phyloP scores from a whole-genome alignment of 2,329 filamentous ascomycete genomes.

The Verticillium zaregamsianum region DNA sequence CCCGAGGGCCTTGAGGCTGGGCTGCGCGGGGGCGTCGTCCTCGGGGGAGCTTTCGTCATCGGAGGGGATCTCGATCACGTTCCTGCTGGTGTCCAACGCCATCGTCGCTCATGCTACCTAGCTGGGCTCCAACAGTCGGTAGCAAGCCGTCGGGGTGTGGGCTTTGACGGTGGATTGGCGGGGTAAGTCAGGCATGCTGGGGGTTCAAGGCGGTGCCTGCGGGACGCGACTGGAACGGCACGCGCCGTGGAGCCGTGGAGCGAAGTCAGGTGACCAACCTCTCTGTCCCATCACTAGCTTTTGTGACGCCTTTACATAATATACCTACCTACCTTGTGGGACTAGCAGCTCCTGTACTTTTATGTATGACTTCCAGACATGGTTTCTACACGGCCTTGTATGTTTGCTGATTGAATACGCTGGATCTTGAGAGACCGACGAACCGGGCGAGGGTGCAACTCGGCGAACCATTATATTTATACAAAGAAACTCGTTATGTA shows the following conservation, averaged over 20 bases:
- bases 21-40: neutral
- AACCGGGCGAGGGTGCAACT: too few relatives aligned
- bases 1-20: conserved; percentile 8
- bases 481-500: neutral
- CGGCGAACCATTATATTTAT: neutral
- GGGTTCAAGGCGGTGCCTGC: neutral
- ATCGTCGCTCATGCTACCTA: neutral
- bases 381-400: too few relatives aligned
- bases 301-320: too few relatives aligned
- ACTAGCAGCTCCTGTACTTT: too few relatives aligned
- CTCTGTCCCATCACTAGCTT: too few relatives aligned
- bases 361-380: too few relatives aligned
- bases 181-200: neutral
- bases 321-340: too few relatives aligned
- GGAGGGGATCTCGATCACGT: neutral
- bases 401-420: too few relatives aligned
- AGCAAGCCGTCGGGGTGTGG: neutral
- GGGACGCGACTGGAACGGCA: neutral
- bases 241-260: neutral
- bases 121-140: neutral
- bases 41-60: conserved; percentile 3
- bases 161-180: neutral
- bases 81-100: neutral
- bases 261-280: neutral
- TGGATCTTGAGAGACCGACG: too few relatives aligned